Conservation (phyloP, 2,329 filamentous ascomycete species). For the Aspergillus glaucus region DNA sequence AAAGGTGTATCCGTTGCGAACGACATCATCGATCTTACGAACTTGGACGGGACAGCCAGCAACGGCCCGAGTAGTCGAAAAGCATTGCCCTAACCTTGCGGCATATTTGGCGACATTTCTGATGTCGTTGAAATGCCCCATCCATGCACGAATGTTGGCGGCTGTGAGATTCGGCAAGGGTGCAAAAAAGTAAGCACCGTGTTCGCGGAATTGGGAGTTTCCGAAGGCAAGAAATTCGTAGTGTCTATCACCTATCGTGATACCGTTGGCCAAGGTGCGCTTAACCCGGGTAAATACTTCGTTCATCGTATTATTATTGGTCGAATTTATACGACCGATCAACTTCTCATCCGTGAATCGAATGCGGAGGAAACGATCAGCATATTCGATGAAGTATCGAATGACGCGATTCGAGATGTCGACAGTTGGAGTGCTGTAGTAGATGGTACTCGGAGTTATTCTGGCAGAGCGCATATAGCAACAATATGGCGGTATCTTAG, state of each 20-base stretch:
- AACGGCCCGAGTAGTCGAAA: conserved; percentile 82
- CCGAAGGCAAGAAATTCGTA: conserved; percentile 92
- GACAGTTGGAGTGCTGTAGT: conserved; percentile 68
- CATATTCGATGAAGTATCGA: conserved; percentile 59
- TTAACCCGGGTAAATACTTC: conserved; percentile 69
- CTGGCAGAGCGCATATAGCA: conserved; percentile 67
- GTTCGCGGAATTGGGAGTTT: conserved; percentile 88
- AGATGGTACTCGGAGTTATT: conserved; percentile 78
- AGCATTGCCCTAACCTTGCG: conserved; percentile 86
- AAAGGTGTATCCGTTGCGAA: conserved; percentile 64
- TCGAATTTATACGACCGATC: conserved; percentile 55
- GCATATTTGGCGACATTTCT: conserved; percentile 81
- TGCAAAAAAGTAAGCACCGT: conserved; percentile 89
- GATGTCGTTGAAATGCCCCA: conserved; percentile 81
- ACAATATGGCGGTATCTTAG: conserved; percentile 64
- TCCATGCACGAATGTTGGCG: conserved; percentile 72
- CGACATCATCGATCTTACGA: conserved; percentile 62
- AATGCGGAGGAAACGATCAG: conserved; percentile 79
- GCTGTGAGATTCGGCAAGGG: conserved; percentile 61
- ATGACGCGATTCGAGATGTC: conserved; percentile 87
- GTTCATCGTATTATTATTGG: conserved; percentile 53
- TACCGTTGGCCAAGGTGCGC: conserved; percentile 67
- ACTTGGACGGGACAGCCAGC: conserved; percentile 54
- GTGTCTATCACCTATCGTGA: conserved; percentile 70
- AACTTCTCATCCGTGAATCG: conserved; percentile 79